Percentiles rank a stretch among this genome's conserved stretches.
These are phyloP conservation scores for Nitzschia putrida DNA, from an alignment of 108 stramenopile genomes.

Conservation along the genomic window DNA sequence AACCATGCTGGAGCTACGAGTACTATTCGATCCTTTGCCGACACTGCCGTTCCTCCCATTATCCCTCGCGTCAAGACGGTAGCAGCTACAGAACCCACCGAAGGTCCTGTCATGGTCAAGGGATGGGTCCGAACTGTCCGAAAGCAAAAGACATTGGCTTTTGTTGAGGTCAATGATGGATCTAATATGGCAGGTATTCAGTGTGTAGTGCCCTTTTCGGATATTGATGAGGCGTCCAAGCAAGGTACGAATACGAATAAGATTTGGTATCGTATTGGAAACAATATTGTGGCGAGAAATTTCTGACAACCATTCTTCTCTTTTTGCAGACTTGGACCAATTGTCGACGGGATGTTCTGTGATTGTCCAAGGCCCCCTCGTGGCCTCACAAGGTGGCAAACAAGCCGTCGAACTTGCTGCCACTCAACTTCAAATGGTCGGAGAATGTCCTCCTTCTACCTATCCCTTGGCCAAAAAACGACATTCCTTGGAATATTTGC, in stretches of 20 bases:
- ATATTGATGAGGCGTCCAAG: slow-evolving; percentile 63
- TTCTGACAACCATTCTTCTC: no score
- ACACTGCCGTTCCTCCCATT: background rate
- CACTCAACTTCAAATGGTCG: slow-evolving; percentile 77
- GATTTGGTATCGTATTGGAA: no score
- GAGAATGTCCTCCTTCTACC: slow-evolving; percentile 87
- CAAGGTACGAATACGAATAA: slow-evolving; percentile 54
- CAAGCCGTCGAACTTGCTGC: slow-evolving; percentile 91
- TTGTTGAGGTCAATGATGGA: slow-evolving; percentile 98
- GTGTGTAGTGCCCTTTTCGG: slow-evolving; percentile 76
- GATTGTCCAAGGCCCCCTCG: slow-evolving; percentile 76
- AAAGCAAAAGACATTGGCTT: slow-evolving; percentile 96
- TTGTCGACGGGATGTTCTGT: slow-evolving; percentile 93
- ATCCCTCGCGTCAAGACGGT: slow-evolving; percentile 68
- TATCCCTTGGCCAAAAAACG: slow-evolving; percentile 99
- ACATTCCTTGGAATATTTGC: slow-evolving; percentile 94
- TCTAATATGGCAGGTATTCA: slow-evolving; percentile 90
- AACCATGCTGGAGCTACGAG: no score
- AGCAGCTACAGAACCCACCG: slow-evolving; percentile 62
- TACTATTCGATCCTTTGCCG: no score
- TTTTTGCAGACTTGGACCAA: slow-evolving; percentile 70
- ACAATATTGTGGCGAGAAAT: no score
- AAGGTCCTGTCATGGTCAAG: slow-evolving; percentile 80
- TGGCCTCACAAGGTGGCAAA: slow-evolving; percentile 85
- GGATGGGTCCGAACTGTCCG: slow-evolving; percentile 98